These are phyloP conservation scores for Jatropha multifida DNA, from an alignment of 441 rosid genomes.

Conservation along the genomic window DNA sequence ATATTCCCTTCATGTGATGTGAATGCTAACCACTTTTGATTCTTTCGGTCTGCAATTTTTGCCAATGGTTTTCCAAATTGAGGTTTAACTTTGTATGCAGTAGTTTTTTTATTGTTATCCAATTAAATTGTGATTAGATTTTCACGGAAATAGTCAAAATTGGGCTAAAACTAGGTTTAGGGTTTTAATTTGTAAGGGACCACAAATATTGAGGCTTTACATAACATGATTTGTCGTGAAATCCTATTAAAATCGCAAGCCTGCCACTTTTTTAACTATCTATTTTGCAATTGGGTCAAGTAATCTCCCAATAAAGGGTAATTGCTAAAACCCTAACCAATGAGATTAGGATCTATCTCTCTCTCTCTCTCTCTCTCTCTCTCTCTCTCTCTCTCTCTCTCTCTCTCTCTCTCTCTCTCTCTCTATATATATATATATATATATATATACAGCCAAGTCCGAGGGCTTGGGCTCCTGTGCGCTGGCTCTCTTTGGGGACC, in stretches of 20 bases:
- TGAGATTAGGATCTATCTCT: slow-evolving; percentile 37
- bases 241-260: slow-evolving; percentile 40
- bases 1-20: background rate
- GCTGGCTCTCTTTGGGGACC: slow-evolving; percentile 56
- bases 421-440: no score
- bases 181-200: slow-evolving; percentile 51
- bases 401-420: no score
- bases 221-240: slow-evolving; percentile 48
- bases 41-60: background rate
- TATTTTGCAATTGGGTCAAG: slow-evolving; percentile 23
- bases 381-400: no score
- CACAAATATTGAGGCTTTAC: slow-evolving; percentile 52
- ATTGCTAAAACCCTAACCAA: slow-evolving; percentile 28
- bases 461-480: no score
- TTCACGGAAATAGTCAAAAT: slow-evolving; percentile 22
- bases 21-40: background rate
- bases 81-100: background rate
- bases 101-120: background rate
- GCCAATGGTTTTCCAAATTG: background rate
- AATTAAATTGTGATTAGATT: no score
- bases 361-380: no score
- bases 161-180: slow-evolving; percentile 31
- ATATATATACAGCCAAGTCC: no score
- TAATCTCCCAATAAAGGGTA: slow-evolving; percentile 29
- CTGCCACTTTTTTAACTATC: slow-evolving; percentile 36